A percentile compares a stretch with the other conserved stretches of the same genome.
Conservation (phyloP, 2,329 filamentous ascomycete species). For the Fusarium guadeloupense region DNA sequence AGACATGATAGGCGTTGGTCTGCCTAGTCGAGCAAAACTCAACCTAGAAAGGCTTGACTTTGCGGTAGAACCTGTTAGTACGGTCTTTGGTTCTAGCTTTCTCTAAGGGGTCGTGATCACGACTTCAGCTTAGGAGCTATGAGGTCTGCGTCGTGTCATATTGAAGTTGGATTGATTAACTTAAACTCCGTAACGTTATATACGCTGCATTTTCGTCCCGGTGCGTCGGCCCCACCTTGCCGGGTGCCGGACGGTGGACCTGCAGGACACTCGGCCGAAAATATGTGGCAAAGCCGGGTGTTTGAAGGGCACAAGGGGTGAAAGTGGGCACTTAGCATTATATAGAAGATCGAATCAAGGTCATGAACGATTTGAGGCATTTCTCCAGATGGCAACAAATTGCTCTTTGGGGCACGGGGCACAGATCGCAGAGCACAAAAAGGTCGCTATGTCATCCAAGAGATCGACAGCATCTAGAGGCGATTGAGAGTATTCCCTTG, state of each 20-base stretch:
- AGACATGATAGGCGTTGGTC: constrained; percentile 17
- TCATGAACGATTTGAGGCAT: constrained; percentile 34
- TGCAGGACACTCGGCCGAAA: constrained; percentile 33
- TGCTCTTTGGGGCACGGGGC: constrained; percentile 19
- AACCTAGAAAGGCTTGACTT: background rate
- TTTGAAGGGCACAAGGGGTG: no score
- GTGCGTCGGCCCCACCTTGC: no score
- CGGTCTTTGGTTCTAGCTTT: background rate
- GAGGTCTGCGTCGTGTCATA: no score
- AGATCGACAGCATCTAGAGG: background rate
- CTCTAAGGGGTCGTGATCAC: no score
- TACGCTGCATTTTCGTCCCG: no score
- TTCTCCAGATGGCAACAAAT: constrained; percentile 19
- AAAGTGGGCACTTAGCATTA: no score
- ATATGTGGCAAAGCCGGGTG: no score
- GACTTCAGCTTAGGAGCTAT: no score
- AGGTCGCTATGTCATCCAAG: background rate
- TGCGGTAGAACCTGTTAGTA: background rate
- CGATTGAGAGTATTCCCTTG: constrained; percentile 9
- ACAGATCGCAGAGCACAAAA: background rate
- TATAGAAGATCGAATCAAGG: no score
- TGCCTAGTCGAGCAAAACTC: constrained; percentile 14
- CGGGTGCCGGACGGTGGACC: no score
- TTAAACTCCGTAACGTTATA: no score
- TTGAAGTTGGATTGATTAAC: no score